phyloP scores from a whole-genome alignment of 2,329 filamentous ascomycete genomes.

The Alternaria solani region DNA sequence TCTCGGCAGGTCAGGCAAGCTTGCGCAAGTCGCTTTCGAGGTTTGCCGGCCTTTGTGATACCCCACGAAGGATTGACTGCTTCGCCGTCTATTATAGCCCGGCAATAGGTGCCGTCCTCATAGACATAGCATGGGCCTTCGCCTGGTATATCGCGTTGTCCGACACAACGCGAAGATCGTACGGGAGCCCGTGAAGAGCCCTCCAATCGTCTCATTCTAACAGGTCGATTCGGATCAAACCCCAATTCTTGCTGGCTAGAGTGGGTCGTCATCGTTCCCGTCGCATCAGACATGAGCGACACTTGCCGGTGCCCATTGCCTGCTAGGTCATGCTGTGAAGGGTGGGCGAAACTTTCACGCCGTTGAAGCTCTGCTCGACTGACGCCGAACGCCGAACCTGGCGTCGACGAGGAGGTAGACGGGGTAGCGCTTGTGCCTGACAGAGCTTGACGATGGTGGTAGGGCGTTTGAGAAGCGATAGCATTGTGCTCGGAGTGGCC shows the following conservation, averaged over 20 bases:
- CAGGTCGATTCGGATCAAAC: constrained; percentile 35
- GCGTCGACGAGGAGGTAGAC: constrained; percentile 34
- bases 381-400: constrained; percentile 30
- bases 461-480: constrained; percentile 39
- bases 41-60: constrained; percentile 92
- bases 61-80: constrained; percentile 91
- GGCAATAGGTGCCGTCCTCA: constrained; percentile 83
- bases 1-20: constrained; percentile 93
- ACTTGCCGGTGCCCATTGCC: constrained; percentile 32
- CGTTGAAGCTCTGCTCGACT: constrained; percentile 34
- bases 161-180: constrained; percentile 47
- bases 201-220: constrained; percentile 45
- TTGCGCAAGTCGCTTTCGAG: constrained; percentile 87
- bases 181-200: constrained; percentile 44
- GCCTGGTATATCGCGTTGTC: constrained; percentile 69
- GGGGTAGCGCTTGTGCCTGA: constrained; percentile 30
- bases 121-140: constrained; percentile 87
- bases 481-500: constrained; percentile 38
- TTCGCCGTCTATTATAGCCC: constrained; percentile 84
- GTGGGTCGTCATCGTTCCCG: constrained; percentile 24
- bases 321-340: constrained; percentile 31
- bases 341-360: constrained; percentile 33
- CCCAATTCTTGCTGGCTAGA: constrained; percentile 39
- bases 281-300: constrained; percentile 38
- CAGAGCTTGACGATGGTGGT: constrained; percentile 37